phyloP scores from a whole-genome alignment of 352 stramenopile genomes.

The Globisporangium barbulae region DNA sequence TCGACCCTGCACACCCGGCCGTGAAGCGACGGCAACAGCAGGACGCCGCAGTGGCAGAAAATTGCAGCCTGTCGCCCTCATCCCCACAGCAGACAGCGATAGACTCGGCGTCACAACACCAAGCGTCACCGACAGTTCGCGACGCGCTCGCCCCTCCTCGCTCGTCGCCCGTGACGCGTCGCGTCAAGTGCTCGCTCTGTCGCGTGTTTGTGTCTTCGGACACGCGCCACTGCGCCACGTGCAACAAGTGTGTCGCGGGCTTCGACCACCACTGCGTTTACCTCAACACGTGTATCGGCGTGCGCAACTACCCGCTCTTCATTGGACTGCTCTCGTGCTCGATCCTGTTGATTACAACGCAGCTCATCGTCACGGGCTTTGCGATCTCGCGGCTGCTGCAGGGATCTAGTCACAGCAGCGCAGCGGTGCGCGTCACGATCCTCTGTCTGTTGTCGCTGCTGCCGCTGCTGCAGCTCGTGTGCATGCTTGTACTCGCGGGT shows the following conservation, averaged over 20 bases:
- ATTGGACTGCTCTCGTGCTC: constrained; percentile 52
- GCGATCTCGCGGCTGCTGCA: constrained; percentile 27
- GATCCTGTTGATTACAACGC: constrained; percentile 49
- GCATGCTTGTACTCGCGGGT: constrained; percentile 45
- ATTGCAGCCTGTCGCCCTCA: not conserved
- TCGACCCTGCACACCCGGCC: constrained; percentile 38
- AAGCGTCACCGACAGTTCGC: constrained; percentile 4
- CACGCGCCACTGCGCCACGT: constrained; percentile 89
- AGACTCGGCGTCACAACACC: not conserved
- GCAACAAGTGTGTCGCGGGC: constrained; percentile 91
- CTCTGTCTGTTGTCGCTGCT: constrained; percentile 39
- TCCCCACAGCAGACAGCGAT: not conserved
- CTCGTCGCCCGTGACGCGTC: not conserved
- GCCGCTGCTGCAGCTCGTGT: constrained; percentile 54
- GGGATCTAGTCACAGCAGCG: constrained; percentile 5
- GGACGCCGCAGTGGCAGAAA: constrained; percentile 7
- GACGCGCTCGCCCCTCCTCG: constrained; percentile 1
- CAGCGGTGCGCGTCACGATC: constrained; percentile 15
- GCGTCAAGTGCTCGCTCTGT: constrained; percentile 36
- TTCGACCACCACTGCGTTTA: constrained; percentile 96
- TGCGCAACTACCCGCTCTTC: constrained; percentile 63
- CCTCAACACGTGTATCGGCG: constrained; percentile 94
- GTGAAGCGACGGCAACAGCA: constrained; percentile 15
- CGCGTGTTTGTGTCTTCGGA: constrained; percentile 31
- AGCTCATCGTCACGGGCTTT: constrained; percentile 47